Percentiles rank a stretch among this genome's conserved stretches.
Evolutionary conservation across 176 grass and related monocot genomes (phyloP).

Genomic region (Phoenix roebelenii): DNA sequence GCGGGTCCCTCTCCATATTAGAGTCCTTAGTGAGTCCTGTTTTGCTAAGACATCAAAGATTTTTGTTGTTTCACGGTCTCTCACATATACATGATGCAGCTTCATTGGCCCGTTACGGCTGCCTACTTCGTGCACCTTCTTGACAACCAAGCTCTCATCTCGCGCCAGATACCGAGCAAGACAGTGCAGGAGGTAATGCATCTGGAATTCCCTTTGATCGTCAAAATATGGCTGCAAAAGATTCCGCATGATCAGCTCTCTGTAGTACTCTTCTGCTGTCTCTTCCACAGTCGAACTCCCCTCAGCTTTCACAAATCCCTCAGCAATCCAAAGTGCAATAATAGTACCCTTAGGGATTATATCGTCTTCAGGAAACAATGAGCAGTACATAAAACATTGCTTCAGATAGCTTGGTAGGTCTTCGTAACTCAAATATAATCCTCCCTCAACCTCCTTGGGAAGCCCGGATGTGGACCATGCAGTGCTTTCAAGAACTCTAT

Average conservation of each 20-base stretch:
- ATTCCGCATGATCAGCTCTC: slow-evolving; percentile 48
- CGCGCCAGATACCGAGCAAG: slow-evolving; percentile 40
- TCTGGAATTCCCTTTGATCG: slow-evolving; percentile 20
- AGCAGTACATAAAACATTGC: slow-evolving; percentile 72
- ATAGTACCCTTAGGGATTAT: slow-evolving; percentile 19
- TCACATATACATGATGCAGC: slow-evolving; percentile 24
- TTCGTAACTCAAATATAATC: slow-evolving; percentile 32
- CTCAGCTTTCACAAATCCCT: slow-evolving; percentile 42
- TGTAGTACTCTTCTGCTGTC: slow-evolving; percentile 51
- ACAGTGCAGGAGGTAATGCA: slow-evolving; percentile 46
- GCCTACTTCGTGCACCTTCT: slow-evolving; percentile 13
- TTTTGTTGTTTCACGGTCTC: slow-evolving; percentile 25
- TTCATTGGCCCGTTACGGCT: slow-evolving; percentile 3
- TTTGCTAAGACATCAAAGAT: slow-evolving; percentile 35
- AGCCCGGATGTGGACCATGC: no score
- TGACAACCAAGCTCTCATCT: slow-evolving; percentile 23
- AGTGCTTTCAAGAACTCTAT: no score
- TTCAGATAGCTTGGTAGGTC: slow-evolving; percentile 60
- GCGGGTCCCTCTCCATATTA: slow-evolving; percentile 7
- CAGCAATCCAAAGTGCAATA: slow-evolving; percentile 51
- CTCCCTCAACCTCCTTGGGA: no score
- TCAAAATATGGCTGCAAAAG: slow-evolving; percentile 32
- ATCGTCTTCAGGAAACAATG: slow-evolving; percentile 37
- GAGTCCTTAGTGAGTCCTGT: slow-evolving; percentile 38
- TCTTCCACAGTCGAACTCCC: slow-evolving; percentile 27